Percentiles rank a stretch among this genome's conserved stretches.
Conservation (phyloP, 129 eudicot species). For the Helichrysum umbraculigerum region DNA sequence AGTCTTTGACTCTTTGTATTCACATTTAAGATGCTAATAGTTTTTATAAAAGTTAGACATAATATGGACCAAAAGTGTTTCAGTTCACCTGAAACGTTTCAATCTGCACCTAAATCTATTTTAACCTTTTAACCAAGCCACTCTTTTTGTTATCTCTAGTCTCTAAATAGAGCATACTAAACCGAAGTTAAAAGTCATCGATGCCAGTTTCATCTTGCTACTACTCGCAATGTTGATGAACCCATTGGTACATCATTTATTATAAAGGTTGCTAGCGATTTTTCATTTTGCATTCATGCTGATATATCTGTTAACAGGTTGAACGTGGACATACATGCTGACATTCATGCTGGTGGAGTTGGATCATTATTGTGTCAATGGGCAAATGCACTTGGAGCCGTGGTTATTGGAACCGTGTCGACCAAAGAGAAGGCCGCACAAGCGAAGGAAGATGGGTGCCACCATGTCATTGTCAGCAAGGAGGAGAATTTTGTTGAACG, state of each 20-base stretch:
- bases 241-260: neutral
- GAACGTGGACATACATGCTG: slow-evolving; percentile 75
- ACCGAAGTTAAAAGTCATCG: neutral
- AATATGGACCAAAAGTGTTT: neutral
- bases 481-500: slow-evolving; percentile 67
- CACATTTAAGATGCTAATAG: neutral
- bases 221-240: neutral
- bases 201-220: neutral
- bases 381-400: slow-evolving; percentile 81
- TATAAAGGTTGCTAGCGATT: neutral
- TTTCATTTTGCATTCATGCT: neutral
- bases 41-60: no score
- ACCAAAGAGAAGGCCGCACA: slow-evolving; percentile 68
- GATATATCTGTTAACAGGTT: slow-evolving; percentile 45
- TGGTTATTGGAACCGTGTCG: slow-evolving; percentile 81
- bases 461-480: slow-evolving; percentile 63
- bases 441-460: slow-evolving; percentile 85
- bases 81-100: neutral
- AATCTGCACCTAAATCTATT: neutral
- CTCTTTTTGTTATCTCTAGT: neutral
- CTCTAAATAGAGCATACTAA: neutral
- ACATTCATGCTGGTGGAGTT: slow-evolving; percentile 89
- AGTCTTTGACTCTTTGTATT: neutral
- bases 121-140: neutral
- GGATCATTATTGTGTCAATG: slow-evolving; percentile 83